Base-by-base conservation (phyloP, 2,329 filamentous ascomycete genomes). In the Leptographium galeiforme region DNA sequence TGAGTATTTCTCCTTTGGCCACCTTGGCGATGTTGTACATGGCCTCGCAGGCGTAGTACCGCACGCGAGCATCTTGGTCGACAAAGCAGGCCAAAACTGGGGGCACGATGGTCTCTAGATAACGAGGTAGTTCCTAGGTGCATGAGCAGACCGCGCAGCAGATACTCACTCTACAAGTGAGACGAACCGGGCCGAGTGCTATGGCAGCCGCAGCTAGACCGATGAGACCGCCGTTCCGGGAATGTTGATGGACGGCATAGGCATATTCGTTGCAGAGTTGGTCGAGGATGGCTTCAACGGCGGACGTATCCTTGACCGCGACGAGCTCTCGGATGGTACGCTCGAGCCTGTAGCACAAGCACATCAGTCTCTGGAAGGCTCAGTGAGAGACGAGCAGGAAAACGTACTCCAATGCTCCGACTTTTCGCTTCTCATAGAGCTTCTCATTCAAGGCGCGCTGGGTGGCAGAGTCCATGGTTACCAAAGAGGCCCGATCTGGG, bases 21-120 rank as follows among this genome's bases (percentile, higher is more conserved):
- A 98, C 93, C 71, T 98, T 98, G 64, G 93, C 90, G 65, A 98
- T 98, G 69, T 98, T 98, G 72, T 98, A 98, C 93, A 98, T 98
- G 68, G 90, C 94, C 73, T 98, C 93, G 70, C 93, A 98, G 30
- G 93, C 93, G 70, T 98, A 98, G 68, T 98, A 98, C 59, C 93
- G 81, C 36, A 97, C 93, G 55, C 93, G 81, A 33, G 93, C 90
- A 84, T 98, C 93, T 72, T 97, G 93, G 62, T 98, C 94, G 55
- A 87, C 88, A 69, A 98, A 98, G 73, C 94, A 98, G 51, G 93
- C 93, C 47, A 98, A 78, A 6, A 98, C 93, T 4, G 94, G 94
- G 47, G 91, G 91, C 0, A 98, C 91, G 61, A 98, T 97, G 62
- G 90, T 85, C 64, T 89, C 84, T 50, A 98, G 78, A 66, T 97